Evolutionary conservation across 2,329 filamentous ascomycete species (phyloP).

Genomic region (Aspergillus tubingensis): DNA sequence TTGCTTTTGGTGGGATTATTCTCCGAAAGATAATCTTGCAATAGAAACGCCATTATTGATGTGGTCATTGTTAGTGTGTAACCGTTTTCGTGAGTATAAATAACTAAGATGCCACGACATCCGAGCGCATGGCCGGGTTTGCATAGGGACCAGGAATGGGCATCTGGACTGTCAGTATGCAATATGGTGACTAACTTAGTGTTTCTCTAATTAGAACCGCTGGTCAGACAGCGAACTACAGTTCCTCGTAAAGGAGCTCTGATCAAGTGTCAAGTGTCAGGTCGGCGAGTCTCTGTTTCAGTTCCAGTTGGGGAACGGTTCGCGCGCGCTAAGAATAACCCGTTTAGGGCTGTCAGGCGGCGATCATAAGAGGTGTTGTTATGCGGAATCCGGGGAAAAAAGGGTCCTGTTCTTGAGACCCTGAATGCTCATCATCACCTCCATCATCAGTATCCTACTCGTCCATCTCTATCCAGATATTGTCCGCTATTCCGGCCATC

Average conservation of each 20-base stretch:
- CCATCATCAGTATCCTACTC: not conserved
- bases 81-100: not conserved
- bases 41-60: not conserved
- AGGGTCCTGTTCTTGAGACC: slow-evolving; percentile 1
- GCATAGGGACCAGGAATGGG: too few relatives aligned
- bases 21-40: not conserved
- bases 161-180: too few relatives aligned
- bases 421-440: not conserved
- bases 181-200: too few relatives aligned
- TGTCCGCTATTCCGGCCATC: too few relatives aligned
- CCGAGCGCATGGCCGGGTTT: too few relatives aligned
- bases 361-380: not conserved
- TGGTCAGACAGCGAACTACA: too few relatives aligned
- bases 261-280: not conserved
- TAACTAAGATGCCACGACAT: not conserved
- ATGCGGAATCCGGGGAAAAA: slow-evolving; percentile 6
- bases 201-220: too few relatives aligned
- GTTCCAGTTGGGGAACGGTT: not conserved
- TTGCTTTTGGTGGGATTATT: not conserved
- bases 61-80: not conserved
- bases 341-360: not conserved
- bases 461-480: too few relatives aligned
- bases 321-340: not conserved
- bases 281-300: not conserved
- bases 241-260: not conserved